Percentiles rank a stretch among this genome's conserved stretches.
phyloP scores from a whole-genome alignment of 2,329 filamentous ascomycete genomes.

The Fusarium sterilihyphosum region DNA sequence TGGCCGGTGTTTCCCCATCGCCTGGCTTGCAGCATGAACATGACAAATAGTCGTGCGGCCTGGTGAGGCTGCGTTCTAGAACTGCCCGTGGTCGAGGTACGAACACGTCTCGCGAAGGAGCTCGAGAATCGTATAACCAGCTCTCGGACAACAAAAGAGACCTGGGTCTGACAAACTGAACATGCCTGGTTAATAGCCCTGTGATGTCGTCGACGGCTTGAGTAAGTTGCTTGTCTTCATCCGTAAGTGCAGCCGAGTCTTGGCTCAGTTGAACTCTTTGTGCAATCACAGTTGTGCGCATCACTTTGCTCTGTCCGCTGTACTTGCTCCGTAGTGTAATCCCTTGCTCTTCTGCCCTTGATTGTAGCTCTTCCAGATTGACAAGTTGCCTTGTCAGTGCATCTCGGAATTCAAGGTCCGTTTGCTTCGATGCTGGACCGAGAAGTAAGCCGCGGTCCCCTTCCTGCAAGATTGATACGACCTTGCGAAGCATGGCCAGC shows the following conservation, averaged over 20 bases:
- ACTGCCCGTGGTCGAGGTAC: slow-evolving; percentile 76
- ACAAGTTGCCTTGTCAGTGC: slow-evolving; percentile 55
- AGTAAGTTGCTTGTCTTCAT: slow-evolving; percentile 77
- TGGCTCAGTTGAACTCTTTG: slow-evolving; percentile 84
- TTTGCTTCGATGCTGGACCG: slow-evolving; percentile 44
- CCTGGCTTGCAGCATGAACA: slow-evolving; percentile 73
- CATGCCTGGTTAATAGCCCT: slow-evolving; percentile 39
- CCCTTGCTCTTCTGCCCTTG: slow-evolving; percentile 55
- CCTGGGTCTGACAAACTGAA: slow-evolving; percentile 42
- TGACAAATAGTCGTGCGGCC: slow-evolving; percentile 80
- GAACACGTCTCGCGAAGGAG: slow-evolving; percentile 78
- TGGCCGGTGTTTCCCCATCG: slow-evolving; percentile 63
- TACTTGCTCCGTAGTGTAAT: slow-evolving; percentile 77
- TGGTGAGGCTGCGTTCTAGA: slow-evolving; percentile 75
- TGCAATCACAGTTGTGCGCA: slow-evolving; percentile 81
- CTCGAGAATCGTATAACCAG: slow-evolving; percentile 78
- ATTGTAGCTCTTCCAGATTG: slow-evolving; percentile 58
- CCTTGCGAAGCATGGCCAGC: slow-evolving; percentile 38
- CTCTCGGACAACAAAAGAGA: slow-evolving; percentile 73
- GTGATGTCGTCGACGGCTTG: slow-evolving; percentile 65
- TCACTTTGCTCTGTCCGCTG: slow-evolving; percentile 73
- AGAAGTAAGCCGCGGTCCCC: slow-evolving; percentile 53
- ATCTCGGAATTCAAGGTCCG: slow-evolving; percentile 46
- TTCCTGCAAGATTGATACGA: slow-evolving; percentile 44
- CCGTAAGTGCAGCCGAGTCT: slow-evolving; percentile 75